phyloP scores from a whole-genome alignment of 1,139 yeast genomes.

The Sugiyamaella castrensis region DNA sequence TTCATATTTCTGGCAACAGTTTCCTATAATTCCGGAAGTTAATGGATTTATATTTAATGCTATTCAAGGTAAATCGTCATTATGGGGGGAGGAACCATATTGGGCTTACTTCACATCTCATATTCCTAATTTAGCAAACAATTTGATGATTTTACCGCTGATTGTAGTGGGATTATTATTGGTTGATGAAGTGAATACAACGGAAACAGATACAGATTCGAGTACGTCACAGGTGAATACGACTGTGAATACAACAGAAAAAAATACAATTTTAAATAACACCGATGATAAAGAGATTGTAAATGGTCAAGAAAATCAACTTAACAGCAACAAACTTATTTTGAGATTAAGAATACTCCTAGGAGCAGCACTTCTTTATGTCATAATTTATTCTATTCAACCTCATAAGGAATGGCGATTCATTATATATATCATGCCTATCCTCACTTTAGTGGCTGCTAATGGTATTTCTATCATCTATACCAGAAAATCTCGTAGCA shows the following conservation, averaged over 20 bases:
- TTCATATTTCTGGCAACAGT: conserved; percentile 53
- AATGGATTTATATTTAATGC: conserved; percentile 72
- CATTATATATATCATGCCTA: conserved; percentile 70
- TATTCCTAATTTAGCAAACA: conserved; percentile 52
- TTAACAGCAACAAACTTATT: conserved; percentile 20
- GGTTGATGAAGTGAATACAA: not conserved
- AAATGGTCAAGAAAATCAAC: too few species aligned
- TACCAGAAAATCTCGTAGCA: conserved; percentile 3
- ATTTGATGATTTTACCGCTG: conserved; percentile 58
- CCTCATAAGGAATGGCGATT: conserved; percentile 97
- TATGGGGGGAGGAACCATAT: conserved; percentile 86
- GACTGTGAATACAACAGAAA: not conserved
- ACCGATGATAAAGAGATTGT: too few species aligned
- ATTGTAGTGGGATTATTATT: conserved; percentile 43
- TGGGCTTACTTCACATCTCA: conserved; percentile 61
- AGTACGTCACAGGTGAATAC: conserved; percentile 2
- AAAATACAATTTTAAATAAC: not conserved
- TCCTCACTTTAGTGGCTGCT: conserved; percentile 63
- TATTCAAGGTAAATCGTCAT: conserved; percentile 61
- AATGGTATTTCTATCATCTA: conserved; percentile 49
- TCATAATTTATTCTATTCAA: conserved; percentile 66
- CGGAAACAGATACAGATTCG: not conserved
- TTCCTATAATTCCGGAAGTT: conserved; percentile 62
- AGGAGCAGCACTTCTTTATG: conserved; percentile 51
- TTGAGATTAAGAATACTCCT: conserved; percentile 41